Conservation (phyloP, 2,329 filamentous ascomycete species). For the Phialemonium atrogriseum region DNA sequence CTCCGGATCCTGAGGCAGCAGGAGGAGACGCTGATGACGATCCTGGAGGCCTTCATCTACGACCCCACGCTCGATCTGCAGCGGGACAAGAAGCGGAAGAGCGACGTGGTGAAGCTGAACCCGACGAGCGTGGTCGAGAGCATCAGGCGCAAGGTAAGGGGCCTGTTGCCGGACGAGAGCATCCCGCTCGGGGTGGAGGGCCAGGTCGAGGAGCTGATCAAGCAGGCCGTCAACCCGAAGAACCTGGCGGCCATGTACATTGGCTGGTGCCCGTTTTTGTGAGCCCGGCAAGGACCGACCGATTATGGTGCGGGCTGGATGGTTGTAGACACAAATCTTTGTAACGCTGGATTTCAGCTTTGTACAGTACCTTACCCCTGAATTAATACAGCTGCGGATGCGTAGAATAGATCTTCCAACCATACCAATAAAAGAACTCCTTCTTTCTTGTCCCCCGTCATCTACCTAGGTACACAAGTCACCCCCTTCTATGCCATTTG, state of each 20-base stretch:
- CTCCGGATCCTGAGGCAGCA: slow-evolving; percentile 78
- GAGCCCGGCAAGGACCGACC: no score
- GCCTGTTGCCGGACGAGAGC: slow-evolving; percentile 75
- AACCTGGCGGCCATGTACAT: slow-evolving; percentile 95
- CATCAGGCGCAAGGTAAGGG: slow-evolving; percentile 79
- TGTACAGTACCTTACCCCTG: no score
- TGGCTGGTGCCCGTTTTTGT: slow-evolving; percentile 68
- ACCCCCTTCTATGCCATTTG: no score
- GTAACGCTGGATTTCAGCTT: no score
- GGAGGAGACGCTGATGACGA: slow-evolving; percentile 94
- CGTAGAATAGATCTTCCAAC: no score
- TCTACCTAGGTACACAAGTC: no score
- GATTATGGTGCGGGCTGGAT: no score
- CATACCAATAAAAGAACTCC: no score
- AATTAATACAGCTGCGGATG: no score
- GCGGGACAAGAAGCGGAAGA: slow-evolving; percentile 54
- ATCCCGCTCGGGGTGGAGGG: slow-evolving; percentile 93
- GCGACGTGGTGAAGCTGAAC: slow-evolving; percentile 41
- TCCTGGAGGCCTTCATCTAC: slow-evolving; percentile 93
- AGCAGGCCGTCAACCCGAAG: slow-evolving; percentile 69
- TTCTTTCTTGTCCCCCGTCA: no score
- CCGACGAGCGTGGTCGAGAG: slow-evolving; percentile 76
- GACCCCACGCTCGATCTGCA: slow-evolving; percentile 94
- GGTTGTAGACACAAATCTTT: no score
- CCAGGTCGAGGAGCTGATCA: slow-evolving; percentile 92